These are phyloP conservation scores for Capniomyces stellatus DNA, from an alignment of 371 early-diverging fungal species.

Conservation along the genomic window DNA sequence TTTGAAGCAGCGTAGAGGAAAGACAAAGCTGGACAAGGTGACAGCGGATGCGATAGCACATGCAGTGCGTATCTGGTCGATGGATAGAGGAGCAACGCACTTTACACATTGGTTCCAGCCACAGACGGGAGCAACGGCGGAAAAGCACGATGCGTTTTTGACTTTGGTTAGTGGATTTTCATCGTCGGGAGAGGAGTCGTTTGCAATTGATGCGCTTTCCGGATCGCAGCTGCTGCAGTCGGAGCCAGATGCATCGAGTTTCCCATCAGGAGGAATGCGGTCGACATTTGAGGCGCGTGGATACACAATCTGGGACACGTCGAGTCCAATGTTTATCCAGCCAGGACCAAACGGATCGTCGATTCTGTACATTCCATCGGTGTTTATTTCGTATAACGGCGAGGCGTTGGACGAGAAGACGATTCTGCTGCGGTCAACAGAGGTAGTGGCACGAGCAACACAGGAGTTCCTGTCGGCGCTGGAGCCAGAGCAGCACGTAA, in stretches of 20 bases:
- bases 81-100: conserved; percentile 87
- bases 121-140: conserved; percentile 92
- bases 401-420: conserved; percentile 98
- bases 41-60: conserved; percentile 96
- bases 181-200: conserved; percentile 62
- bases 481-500: conserved; percentile 42
- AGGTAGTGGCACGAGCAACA: conserved; percentile 61
- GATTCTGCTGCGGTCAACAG: conserved; percentile 76
- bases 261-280: conserved; percentile 96
- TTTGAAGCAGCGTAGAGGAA: conserved; percentile 72
- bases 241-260: conserved; percentile 98
- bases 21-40: conserved; percentile 64
- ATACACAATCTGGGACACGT: conserved; percentile 96
- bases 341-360: conserved; percentile 79
- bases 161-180: conserved; percentile 53
- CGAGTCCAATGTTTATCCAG: conserved; percentile 88
- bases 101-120: conserved; percentile 99
- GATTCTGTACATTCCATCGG: conserved; percentile 88
- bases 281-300: conserved; percentile 97
- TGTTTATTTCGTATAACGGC: conserved; percentile 96
- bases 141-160: conserved; percentile 97
- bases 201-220: conserved; percentile 83
- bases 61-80: conserved; percentile 92
- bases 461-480: conserved; percentile 54
- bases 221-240: conserved; percentile 92